Evolutionary conservation across 2,329 filamentous ascomycete genomes (phyloP).

Genomic region (Scytalidium sp.): DNA sequence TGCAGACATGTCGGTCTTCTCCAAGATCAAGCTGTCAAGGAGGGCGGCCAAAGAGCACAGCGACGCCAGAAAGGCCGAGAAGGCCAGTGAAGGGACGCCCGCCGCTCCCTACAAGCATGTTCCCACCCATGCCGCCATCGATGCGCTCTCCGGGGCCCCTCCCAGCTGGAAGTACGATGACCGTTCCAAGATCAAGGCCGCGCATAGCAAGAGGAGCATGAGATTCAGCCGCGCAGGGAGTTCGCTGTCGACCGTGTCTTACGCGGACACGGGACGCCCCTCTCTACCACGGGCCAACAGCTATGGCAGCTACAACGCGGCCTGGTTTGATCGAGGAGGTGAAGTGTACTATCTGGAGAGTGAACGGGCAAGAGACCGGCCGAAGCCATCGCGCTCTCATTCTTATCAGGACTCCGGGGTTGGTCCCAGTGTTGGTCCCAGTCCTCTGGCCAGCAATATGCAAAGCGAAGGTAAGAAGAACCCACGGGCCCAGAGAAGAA

Average conservation of each 20-base stretch:
- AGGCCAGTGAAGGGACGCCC: conserved; percentile 34
- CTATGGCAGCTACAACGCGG: conserved; percentile 21
- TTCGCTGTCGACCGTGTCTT: conserved; percentile 17
- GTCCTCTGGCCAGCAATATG: conserved; percentile 21
- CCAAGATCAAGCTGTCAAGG: conserved; percentile 47
- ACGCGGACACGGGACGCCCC: conserved; percentile 3
- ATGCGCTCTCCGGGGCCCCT: conserved; percentile 54
- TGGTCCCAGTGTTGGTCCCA: conserved; percentile 18
- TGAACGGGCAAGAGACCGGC: conserved; percentile 6
- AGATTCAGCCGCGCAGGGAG: conserved; percentile 19
- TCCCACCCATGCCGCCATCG: conserved; percentile 58
- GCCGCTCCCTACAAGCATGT: conserved; percentile 55
- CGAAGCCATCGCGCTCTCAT: conserved; percentile 14
- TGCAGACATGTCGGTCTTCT: conserved; percentile 54
- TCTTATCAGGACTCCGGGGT: conserved; percentile 25
- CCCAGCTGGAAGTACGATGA: conserved; percentile 44
- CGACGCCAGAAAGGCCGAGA: conserved; percentile 45
- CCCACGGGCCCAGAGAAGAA: too few relatives aligned
- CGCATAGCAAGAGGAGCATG: conserved; percentile 26
- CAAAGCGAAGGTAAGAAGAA: conserved; percentile 26
- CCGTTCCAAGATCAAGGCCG: conserved; percentile 25
- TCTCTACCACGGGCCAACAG: conserved; percentile 18
- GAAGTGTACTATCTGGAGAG: conserved; percentile 11
- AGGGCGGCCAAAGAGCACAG: conserved; percentile 54
- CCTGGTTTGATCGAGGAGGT: conserved; percentile 21